Evolutionary conservation across 2,329 filamentous ascomycete species (phyloP), one percentile per base, ranked within the genome.

Genomic region (Fusarium longipes): DNA sequence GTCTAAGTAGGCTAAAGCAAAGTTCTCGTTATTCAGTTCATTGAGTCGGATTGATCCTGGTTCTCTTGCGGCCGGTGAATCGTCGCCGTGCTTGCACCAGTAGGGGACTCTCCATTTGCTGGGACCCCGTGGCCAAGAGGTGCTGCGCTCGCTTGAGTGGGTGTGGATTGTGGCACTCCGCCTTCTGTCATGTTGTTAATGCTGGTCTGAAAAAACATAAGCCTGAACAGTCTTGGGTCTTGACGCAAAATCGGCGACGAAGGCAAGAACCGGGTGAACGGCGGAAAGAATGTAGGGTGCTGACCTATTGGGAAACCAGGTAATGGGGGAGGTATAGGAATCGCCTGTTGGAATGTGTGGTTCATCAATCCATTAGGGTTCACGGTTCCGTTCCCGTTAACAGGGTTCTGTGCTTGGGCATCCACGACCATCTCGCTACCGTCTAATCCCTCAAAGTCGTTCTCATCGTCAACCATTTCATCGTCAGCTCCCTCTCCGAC

Each of bases 391-490:
- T 67, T 55, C 18, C 38, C 58, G 38, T 72, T 60, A 17, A 47
- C 50, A n/a, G 72, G 66, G 30, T 76, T 74, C 20, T 74, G 75
- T 8, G 56, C 65, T 43, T 77, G 73, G 5, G 58, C 70, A 44
- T 81, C 78, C 5, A 80, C 70, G 6, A 74, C 72, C 78, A 80
- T 80, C 25, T 81, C 80, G 59, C 69, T 77, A 7, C 73, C 75
- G 27, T 82, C 80, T 18, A 80, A 57, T 11, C 75, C 79, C 29
- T 82, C 81, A 38, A 80, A 78, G 20, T 80, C 79, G 36, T 82
- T 79, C n/a, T 82, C 80, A n/a, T 82, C 80, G 15, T 82, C 81
- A 3, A 75, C 74, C 70, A 78, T 80, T 32, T 82, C 80, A 18
- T 83, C 81, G 27, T 82, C 81, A 22, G 78, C 80, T 24, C 72